Conservation (phyloP, 2,329 filamentous ascomycete genomes). For the Paramyrothecium sp. region DNA sequence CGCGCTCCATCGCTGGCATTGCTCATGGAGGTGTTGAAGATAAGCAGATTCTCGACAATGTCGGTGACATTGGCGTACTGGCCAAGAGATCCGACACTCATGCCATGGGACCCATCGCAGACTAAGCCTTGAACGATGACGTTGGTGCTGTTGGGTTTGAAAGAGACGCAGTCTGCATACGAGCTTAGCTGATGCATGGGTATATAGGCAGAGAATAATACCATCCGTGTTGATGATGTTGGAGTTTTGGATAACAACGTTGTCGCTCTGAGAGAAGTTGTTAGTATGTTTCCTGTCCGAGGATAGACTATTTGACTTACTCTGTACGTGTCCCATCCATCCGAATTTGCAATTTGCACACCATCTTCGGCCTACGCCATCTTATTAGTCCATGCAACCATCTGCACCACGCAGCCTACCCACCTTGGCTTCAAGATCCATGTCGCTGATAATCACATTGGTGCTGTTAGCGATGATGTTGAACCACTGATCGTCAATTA, state of each 20-base stretch:
- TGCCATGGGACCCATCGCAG: slow-evolving; percentile 71
- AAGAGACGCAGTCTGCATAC: slow-evolving; percentile 61
- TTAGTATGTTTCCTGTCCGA: not conserved
- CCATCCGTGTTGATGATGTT: slow-evolving; percentile 31
- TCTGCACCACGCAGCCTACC: not conserved
- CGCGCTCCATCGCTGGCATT: slow-evolving; percentile 64
- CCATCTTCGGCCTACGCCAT: slow-evolving; percentile 13
- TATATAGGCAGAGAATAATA: slow-evolving; percentile 1
- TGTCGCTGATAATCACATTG: slow-evolving; percentile 62
- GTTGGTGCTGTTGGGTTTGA: slow-evolving; percentile 72
- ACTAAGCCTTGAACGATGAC: slow-evolving; percentile 65
- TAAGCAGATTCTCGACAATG: slow-evolving; percentile 67
- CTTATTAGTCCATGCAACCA: slow-evolving; percentile 3
- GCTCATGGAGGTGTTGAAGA: slow-evolving; percentile 58
- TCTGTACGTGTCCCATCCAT: slow-evolving; percentile 61
- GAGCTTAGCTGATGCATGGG: not conserved
- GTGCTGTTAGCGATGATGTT: slow-evolving; percentile 65
- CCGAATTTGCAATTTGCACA: slow-evolving; percentile 50
- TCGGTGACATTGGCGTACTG: slow-evolving; percentile 64
- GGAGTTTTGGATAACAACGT: slow-evolving; percentile 68
- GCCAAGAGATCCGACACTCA: slow-evolving; percentile 69
- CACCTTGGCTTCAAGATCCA: slow-evolving; percentile 55
- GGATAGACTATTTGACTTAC: no score
- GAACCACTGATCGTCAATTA: slow-evolving; percentile 23
- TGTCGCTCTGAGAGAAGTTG: slow-evolving; percentile 42